Base-by-base conservation (phyloP, 768 basidiomycete species). In the Mrakia frigida region DNA sequence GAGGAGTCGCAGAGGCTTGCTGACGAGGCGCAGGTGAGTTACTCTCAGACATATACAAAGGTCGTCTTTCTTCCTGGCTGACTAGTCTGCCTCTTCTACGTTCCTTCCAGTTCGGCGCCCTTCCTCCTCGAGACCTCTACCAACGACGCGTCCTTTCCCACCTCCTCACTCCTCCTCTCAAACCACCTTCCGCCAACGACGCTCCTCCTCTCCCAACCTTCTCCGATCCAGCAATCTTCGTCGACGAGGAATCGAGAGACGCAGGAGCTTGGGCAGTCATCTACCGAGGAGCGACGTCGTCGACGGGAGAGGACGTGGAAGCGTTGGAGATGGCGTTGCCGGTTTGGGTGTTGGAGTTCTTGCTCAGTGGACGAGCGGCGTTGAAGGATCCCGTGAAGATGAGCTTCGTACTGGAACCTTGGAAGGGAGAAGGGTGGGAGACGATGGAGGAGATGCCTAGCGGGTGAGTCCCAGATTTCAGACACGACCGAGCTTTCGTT, bases 401-500 rank as follows among this genome's bases (percentile, higher is more conserved):
- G 61, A 92, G 93, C 80, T 99, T 98, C 82, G 88, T 96, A 28
- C 83, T 99, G 52, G 85, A 95, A 78, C 94, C 95, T 1, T 92
- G 88, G 88, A 87, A 90, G 72, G 86, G 87, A 0, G 86, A 86
- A 39, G 86, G 83, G 39, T 87, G 91, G 77, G 85, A 86, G 78
- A 56, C 41, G 5, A 83, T 97, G 53, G 92, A 92, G 0, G 92
- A 93, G 80, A 84, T 98, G 74, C 86, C 96, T 76, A 93, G 92
- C 81, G 89, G 89, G 94, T 96, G 81, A 81, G 92, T 88, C 21
- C 35, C 6, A 10, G 46, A 21, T 53, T 16, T 28, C 52, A 13
- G 59, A 74, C 50, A 60, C 60, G 37, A 21, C 18, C 6, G 2
- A 2, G 56, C 33, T 73, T 14, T 31, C 18, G 39, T 0, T 72